These are phyloP conservation scores for Tilletia horrida DNA, from an alignment of 1,284 basidiomycete species.

Conservation along the genomic window DNA sequence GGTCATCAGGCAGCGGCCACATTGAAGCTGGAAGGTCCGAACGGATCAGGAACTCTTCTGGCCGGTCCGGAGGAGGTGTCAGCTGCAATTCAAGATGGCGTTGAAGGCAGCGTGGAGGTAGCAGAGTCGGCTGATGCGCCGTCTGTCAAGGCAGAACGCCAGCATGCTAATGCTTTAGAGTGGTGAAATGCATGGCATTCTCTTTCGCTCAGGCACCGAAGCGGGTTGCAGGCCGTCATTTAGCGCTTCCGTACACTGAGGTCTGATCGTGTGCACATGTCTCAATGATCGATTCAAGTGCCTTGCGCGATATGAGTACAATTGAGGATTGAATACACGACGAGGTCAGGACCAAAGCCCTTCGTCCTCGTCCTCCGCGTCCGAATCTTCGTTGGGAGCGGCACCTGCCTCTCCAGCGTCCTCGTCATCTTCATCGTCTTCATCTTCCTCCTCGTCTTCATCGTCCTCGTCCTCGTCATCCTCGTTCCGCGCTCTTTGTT, in stretches of 20 bases:
- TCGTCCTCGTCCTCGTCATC: slow-evolving; percentile 4
- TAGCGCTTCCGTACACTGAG: no score
- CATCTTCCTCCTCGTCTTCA: slow-evolving; percentile 13
- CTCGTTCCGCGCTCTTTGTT: neutral
- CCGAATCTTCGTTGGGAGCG: slow-evolving; percentile 12
- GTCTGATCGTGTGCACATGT: no score
- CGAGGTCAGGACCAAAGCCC: neutral
- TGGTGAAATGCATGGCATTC: neutral
- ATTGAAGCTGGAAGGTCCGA: neutral
- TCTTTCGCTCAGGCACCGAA: no score
- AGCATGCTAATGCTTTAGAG: neutral
- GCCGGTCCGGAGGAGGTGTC: neutral
- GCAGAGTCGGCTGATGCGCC: no score
- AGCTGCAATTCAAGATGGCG: neutral
- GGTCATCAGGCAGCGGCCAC: neutral
- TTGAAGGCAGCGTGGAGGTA: neutral
- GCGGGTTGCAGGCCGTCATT: no score
- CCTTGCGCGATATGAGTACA: no score
- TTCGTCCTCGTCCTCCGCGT: slow-evolving; percentile 19
- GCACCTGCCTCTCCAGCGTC: slow-evolving; percentile 11
- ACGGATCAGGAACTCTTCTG: neutral
- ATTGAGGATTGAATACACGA: no score
- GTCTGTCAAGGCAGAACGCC: neutral
- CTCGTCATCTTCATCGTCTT: slow-evolving; percentile 11
- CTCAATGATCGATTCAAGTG: no score